Evolutionary conservation across 1,139 yeast genomes (phyloP).

Genomic region (Kodamaea plutei): DNA sequence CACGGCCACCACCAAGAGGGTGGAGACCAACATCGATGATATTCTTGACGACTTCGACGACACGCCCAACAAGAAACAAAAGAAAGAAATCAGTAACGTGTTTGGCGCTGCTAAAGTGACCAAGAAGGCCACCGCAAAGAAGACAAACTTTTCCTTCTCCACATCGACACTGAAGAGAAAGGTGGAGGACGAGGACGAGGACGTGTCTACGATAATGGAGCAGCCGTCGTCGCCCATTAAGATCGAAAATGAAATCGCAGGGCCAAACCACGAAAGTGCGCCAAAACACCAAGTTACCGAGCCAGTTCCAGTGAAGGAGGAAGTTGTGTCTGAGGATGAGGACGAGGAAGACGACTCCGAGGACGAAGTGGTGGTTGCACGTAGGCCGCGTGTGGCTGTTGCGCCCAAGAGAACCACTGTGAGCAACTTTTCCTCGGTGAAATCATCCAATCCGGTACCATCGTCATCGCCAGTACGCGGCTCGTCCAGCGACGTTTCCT

Average conservation of each 20-base stretch:
- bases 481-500: constrained; percentile 15
- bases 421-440: constrained; percentile 8
- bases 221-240: constrained; percentile 13
- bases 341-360: constrained; percentile 41
- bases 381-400: constrained; percentile 35
- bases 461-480: constrained; percentile 24
- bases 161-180: constrained; percentile 21
- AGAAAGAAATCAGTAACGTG: constrained; percentile 12
- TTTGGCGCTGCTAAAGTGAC: constrained; percentile 5
- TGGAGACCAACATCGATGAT: constrained; percentile 42
- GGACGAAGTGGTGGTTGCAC: constrained; percentile 48
- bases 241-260: not conserved
- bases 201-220: constrained; percentile 8
- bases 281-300: not conserved
- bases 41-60: constrained; percentile 42
- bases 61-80: constrained; percentile 18
- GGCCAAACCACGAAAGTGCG: not conserved
- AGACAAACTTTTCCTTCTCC: constrained; percentile 24
- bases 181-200: constrained; percentile 11
- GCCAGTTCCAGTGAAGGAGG: constrained; percentile 2
- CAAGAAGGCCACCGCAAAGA: constrained; percentile 12
- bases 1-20: constrained; percentile 27
- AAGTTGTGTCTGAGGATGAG: constrained; percentile 8
- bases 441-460: constrained; percentile 14
- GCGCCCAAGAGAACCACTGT: constrained; percentile 11